Evolutionary conservation across 2,329 filamentous ascomycete species (phyloP), one percentile per base, ranked within the genome.

Genomic region (Lithohypha guttulata): DNA sequence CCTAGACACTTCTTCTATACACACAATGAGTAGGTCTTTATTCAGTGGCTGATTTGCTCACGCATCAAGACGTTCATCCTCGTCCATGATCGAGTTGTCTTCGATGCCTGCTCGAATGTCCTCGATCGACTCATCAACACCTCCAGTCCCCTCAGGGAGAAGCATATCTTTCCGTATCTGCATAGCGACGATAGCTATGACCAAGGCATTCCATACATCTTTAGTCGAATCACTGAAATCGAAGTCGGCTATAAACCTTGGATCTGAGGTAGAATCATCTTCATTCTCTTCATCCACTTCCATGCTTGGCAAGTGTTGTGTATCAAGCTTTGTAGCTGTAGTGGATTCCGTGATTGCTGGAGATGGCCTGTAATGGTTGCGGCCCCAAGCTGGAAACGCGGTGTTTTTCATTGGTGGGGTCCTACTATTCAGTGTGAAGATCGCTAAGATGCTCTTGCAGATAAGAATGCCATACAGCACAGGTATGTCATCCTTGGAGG

Each of bases 141-240:
- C 8, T 6, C 26, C 11, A n/a, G 11, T 19, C 23, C 14, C 18
- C 18, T 31, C 11, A 22, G 23, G 26, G 6, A 39, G 19, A 17
- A 39, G 14, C 26, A 39, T 30, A 17, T 39, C 35, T 19, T 69
- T 67, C 4, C 72, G 63, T 38, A 68, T 64, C 51, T 73, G 67
- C 44, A 71, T 63, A 8, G 73, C 59, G 4, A 71, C 57, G 42
- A 77, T 71, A 0, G 73, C 70, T 34, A 77, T 47, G 0, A 72
- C 71, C 3, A 77, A 57, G 3, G 68, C 63, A 50, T 75, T 75
- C 74, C 74, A 79, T 2, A 77, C 71, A 51, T 77, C 74, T 43
- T 71, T 69, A 1, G 64, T 64, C 6, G 56, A 53, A 29, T 71
- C 63, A 3, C 61, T 62, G 40, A 75, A 66, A 50, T 77, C 68